phyloP scores from a whole-genome alignment of 768 basidiomycete genomes.

The Boletellus emodensis region DNA sequence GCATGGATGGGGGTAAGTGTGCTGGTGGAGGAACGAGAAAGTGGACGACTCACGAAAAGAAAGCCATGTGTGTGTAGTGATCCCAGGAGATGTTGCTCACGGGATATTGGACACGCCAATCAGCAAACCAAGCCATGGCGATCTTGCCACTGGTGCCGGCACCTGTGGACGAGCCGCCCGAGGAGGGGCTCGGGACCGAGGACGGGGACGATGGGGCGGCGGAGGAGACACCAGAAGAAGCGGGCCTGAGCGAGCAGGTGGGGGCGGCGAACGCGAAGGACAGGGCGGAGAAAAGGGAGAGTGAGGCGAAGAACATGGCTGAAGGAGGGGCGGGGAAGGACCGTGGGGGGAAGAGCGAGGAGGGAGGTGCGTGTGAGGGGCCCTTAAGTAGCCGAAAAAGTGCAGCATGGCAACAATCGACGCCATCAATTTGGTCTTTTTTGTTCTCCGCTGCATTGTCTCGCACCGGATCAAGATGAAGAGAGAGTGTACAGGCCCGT shows the following conservation, averaged over 20 bases:
- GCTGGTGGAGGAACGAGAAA: not conserved
- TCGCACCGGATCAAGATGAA: too few species aligned
- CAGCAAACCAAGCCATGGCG: conserved; percentile 66
- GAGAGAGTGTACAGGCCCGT: too few species aligned
- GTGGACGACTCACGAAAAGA: conserved; percentile 45
- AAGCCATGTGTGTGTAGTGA: conserved; percentile 64
- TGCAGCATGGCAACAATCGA: too few species aligned
- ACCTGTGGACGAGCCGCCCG: conserved; percentile 16
- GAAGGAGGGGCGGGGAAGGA: conserved; percentile 11
- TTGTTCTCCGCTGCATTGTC: not conserved
- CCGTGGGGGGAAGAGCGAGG: conserved; percentile 7
- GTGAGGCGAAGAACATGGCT: conserved; percentile 15
- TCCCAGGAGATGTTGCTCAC: conserved; percentile 58
- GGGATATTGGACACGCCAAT: conserved; percentile 53
- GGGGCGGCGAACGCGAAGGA: conserved; percentile 30
- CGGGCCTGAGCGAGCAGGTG: conserved; percentile 17
- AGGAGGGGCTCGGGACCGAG: not conserved
- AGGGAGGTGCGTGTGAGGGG: too few species aligned
- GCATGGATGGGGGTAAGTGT: not conserved
- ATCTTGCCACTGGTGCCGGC: conserved; percentile 32
- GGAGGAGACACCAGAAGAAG: not conserved
- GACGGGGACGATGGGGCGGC: conserved; percentile 2
- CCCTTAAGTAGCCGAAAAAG: too few species aligned
- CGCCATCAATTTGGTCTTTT: not conserved
- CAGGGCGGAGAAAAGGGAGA: conserved; percentile 21